phyloP scores from a whole-genome alignment of 176 grass and related monocot species.

The maize (Zea mays) region DNA sequence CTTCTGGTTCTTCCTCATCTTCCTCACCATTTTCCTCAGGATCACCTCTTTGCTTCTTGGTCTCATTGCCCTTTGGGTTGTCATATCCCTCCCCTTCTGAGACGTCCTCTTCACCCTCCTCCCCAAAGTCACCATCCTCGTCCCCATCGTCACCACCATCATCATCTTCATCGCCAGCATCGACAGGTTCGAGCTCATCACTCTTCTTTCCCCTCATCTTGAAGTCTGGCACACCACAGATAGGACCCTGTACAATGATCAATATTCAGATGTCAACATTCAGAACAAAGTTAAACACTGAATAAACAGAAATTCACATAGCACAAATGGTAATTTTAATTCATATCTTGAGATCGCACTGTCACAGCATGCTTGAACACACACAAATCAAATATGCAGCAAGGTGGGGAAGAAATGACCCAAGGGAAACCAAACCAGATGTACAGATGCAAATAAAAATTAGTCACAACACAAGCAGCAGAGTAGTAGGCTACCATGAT shows the following conservation, averaged over 20 bases:
- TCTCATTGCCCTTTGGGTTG: slow-evolving; percentile 48
- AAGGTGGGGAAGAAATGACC: neutral
- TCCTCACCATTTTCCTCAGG: slow-evolving; percentile 67
- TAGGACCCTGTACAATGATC: slow-evolving; percentile 34
- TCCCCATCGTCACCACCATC: slow-evolving; percentile 41
- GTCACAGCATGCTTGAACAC: slow-evolving; percentile 5
- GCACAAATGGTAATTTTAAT: neutral
- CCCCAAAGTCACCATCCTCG: slow-evolving; percentile 50
- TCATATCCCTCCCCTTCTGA: slow-evolving; percentile 66
- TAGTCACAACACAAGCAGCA: neutral
- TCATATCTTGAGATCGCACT: neutral
- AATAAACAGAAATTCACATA: slow-evolving; percentile 12
- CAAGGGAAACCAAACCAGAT: neutral
- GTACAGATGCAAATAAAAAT: neutral
- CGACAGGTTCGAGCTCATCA: slow-evolving; percentile 47
- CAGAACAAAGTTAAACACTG: slow-evolving; percentile 10
- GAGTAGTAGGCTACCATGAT: neutral
- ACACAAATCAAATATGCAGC: neutral
- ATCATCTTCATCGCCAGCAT: slow-evolving; percentile 60
- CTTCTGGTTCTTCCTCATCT: slow-evolving; percentile 53
- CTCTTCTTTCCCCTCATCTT: slow-evolving; percentile 34
- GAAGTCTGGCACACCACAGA: slow-evolving; percentile 39
- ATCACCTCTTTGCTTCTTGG: slow-evolving; percentile 50
- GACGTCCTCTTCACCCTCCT: slow-evolving; percentile 60
- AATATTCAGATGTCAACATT: neutral